phyloP scores from a whole-genome alignment of 768 basidiomycete species.

The Psilocybe cyanescens region DNA sequence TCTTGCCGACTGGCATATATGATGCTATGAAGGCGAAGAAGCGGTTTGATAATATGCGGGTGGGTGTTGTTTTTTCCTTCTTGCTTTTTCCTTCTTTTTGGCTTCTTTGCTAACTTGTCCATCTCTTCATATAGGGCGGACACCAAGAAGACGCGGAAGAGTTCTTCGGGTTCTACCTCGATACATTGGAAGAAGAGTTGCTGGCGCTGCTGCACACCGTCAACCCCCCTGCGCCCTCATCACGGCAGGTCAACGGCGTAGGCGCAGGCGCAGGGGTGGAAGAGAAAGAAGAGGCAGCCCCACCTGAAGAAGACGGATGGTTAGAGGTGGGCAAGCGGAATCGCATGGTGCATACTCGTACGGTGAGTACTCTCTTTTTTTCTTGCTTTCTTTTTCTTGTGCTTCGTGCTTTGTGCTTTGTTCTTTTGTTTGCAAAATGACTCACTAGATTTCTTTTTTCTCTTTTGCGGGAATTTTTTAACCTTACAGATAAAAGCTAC shows the following conservation, averaged over 20 bases:
- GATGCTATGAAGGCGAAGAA: conserved; percentile 94
- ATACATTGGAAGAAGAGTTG: conserved; percentile 93
- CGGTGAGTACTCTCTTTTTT: conserved; percentile 45
- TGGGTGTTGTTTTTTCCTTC: conserved; percentile 28
- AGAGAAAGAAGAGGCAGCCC: conserved; percentile 45
- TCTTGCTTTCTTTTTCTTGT: too few relatives aligned
- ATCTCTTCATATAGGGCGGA: conserved; percentile 58
- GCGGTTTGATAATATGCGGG: conserved; percentile 91
- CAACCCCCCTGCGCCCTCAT: conserved; percentile 29
- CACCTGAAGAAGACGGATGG: conserved; percentile 75
- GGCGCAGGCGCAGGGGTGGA: conserved; percentile 31
- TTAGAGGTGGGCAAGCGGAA: conserved; percentile 93
- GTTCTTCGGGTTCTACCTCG: conserved; percentile 96
- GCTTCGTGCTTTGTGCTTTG: neutral
- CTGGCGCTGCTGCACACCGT: conserved; percentile 64
- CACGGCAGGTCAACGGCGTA: conserved; percentile 26
- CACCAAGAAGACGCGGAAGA: conserved; percentile 99
- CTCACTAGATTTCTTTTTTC: neutral
- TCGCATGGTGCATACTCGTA: conserved; percentile 76
- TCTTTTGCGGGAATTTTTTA: neutral
- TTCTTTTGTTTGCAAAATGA: neutral
- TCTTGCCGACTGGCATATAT: conserved; percentile 86
- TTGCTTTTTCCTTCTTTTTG: neutral
- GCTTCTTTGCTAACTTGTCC: neutral
- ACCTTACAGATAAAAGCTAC: conserved; percentile 64